These are phyloP conservation scores for Boletus patriciae DNA, from an alignment of 768 basidiomycete genomes.

Conservation along the genomic window DNA sequence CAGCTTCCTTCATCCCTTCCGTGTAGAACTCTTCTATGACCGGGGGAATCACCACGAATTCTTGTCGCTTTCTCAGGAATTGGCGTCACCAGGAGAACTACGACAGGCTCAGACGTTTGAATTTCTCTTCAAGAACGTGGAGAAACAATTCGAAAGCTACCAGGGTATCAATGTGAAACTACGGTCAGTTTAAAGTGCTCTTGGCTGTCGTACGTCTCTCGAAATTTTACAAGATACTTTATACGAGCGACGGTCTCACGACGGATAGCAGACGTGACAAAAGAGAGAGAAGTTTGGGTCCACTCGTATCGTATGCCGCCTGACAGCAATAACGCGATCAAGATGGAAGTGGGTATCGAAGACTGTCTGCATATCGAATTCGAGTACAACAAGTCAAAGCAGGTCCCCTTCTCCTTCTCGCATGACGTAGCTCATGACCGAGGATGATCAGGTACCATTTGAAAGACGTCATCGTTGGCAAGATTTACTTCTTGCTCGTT, in stretches of 20 bases:
- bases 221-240: slow-evolving; percentile 66
- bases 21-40: slow-evolving; percentile 85
- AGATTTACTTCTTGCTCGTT: slow-evolving; percentile 98
- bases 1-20: not conserved
- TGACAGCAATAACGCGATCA: slow-evolving; percentile 96
- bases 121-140: slow-evolving; percentile 98
- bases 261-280: slow-evolving; percentile 88
- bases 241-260: slow-evolving; percentile 88
- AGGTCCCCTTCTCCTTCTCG: slow-evolving; percentile 29
- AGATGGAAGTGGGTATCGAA: slow-evolving; percentile 99
- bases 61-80: slow-evolving; percentile 90
- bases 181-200: slow-evolving; percentile 52
- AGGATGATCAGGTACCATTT: slow-evolving; percentile 77
- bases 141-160: slow-evolving; percentile 99
- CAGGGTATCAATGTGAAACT: slow-evolving; percentile 98
- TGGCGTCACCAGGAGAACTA: slow-evolving; percentile 96
- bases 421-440: slow-evolving; percentile 1
- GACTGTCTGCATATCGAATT: slow-evolving; percentile 99
- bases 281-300: slow-evolving; percentile 96
- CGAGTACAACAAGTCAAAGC: slow-evolving; percentile 99
- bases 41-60: slow-evolving; percentile 98
- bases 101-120: slow-evolving; percentile 95
- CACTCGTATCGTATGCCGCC: slow-evolving; percentile 99
- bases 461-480: slow-evolving; percentile 98
- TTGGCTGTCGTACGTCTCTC: not conserved